These are phyloP conservation scores for Asterella californica DNA, from an alignment of 225 moss, liverwort and hornwort species.

Conservation along the genomic window DNA sequence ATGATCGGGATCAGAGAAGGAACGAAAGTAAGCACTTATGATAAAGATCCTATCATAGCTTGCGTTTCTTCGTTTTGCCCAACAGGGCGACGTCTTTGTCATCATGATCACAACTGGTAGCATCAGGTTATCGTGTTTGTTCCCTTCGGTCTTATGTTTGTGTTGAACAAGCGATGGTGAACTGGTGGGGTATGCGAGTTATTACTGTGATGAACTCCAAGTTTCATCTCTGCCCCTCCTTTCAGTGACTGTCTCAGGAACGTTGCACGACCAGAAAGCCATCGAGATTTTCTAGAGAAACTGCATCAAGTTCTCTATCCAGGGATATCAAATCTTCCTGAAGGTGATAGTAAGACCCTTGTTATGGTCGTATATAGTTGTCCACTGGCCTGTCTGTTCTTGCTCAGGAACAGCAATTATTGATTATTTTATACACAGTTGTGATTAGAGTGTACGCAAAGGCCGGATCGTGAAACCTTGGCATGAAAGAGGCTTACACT, in stretches of 20 bases:
- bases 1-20: constrained; percentile 38
- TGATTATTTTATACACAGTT: background rate
- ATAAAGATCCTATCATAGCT: background rate
- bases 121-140: background rate
- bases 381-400: background rate
- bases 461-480: background rate
- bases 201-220: background rate
- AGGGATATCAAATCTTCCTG: background rate
- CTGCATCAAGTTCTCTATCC: too few relatives aligned
- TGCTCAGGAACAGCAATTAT: background rate
- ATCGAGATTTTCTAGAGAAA: background rate
- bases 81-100: background rate
- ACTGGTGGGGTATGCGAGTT: background rate
- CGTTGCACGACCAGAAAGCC: background rate
- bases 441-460: background rate
- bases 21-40: constrained; percentile 26
- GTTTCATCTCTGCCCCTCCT: background rate
- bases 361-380: background rate
- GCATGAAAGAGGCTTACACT: too few relatives aligned
- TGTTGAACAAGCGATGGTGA: background rate
- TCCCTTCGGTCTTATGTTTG: background rate
- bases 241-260: background rate
- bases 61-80: background rate
- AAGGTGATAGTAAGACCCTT: background rate
- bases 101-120: background rate